Conservation (phyloP, 257 asterid species). For the Solanum raphanifolium region DNA sequence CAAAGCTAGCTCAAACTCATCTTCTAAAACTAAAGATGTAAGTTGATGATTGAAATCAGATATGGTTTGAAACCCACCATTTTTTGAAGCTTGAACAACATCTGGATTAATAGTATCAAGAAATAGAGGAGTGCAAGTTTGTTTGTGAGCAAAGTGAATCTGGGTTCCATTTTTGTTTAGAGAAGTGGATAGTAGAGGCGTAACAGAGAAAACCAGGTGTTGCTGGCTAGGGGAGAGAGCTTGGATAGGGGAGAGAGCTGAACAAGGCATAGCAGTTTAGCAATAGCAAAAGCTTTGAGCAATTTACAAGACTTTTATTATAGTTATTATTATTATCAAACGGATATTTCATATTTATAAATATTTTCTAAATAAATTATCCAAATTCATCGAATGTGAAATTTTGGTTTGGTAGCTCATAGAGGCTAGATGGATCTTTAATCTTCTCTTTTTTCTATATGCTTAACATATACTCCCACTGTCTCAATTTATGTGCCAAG, state of each 20-base stretch:
- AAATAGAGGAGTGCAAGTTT: slow-evolving; percentile 1
- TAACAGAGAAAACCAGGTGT: background rate
- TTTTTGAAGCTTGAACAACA: slow-evolving; percentile 14
- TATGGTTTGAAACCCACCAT: slow-evolving; percentile 23
- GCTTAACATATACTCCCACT: too few species aligned
- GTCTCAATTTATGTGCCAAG: too few species aligned
- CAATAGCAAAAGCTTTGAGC: background rate
- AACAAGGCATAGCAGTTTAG: background rate
- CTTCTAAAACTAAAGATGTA: slow-evolving; percentile 22
- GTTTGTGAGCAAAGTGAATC: background rate
- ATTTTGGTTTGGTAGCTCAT: too few species aligned
- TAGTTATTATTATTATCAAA: background rate
- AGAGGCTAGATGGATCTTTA: too few species aligned
- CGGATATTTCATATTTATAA: background rate
- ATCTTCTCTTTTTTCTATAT: too few species aligned
- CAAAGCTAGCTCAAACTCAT: slow-evolving; percentile 42
- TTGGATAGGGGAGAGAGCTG: background rate
- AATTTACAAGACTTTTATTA: background rate
- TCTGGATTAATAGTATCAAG: background rate
- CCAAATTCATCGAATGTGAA: background rate
- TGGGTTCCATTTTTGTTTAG: background rate
- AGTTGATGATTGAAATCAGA: slow-evolving; percentile 30
- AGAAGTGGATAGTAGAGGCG: background rate
- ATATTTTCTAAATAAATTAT: background rate
- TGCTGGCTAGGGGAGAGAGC: background rate